phyloP scores from a whole-genome alignment of 495 filamentous ascomycete genomes.

The Xylaria longipes region DNA sequence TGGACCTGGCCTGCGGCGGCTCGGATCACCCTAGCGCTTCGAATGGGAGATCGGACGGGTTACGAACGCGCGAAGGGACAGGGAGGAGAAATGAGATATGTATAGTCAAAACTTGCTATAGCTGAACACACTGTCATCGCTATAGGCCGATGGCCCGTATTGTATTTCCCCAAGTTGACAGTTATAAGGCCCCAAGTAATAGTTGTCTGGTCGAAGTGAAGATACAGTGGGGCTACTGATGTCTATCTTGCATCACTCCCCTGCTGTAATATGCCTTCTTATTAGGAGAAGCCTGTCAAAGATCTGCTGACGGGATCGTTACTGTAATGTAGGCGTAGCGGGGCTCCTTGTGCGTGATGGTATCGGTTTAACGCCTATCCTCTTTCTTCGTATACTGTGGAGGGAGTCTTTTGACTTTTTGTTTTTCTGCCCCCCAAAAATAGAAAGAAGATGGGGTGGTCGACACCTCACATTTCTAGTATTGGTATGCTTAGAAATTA shows the following conservation, averaged over 20 bases:
- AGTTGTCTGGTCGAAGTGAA: conserved; percentile 37
- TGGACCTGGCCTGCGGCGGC: conserved; percentile 26
- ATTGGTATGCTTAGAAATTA: neutral
- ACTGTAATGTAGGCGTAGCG: conserved; percentile 35
- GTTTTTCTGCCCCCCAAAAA: neutral
- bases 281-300: conserved; percentile 38
- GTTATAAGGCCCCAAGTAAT: conserved; percentile 33
- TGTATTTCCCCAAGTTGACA: conserved; percentile 14
- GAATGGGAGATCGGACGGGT: conserved; percentile 24
- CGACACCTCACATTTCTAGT: neutral
- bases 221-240: conserved; percentile 40
- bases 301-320: conserved; percentile 47
- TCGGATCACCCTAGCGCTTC: conserved; percentile 29
- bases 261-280: conserved; percentile 36
- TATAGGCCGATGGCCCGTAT: conserved; percentile 19
- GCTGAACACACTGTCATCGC: conserved; percentile 14
- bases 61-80: conserved; percentile 14
- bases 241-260: conserved; percentile 39
- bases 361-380: conserved; percentile 33
- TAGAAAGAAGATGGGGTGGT: neutral
- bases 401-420: neutral
- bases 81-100: conserved; percentile 25
- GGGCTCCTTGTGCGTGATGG: conserved; percentile 39
- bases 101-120: conserved; percentile 27
- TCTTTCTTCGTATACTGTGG: conserved; percentile 17